These are phyloP conservation scores for Fusarium clavum DNA, from an alignment of 2,329 filamentous ascomycete genomes.

Conservation along the genomic window DNA sequence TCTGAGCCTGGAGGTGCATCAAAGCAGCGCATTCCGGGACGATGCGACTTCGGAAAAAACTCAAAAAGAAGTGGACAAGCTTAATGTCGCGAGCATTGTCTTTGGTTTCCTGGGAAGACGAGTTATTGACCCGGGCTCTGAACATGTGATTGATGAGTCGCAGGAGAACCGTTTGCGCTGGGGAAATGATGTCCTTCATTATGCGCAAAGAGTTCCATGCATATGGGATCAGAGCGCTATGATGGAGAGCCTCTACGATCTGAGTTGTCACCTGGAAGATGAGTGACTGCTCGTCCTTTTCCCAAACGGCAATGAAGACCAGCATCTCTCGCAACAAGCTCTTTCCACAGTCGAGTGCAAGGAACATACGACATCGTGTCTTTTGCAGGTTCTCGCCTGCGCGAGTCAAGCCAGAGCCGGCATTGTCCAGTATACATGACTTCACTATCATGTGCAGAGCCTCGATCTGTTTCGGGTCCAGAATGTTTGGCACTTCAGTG, in stretches of 20 bases:
- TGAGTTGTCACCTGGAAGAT: conserved; percentile 98
- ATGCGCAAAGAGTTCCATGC: conserved; percentile 93
- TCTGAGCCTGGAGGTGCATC: conserved; percentile 92
- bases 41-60: conserved; percentile 90
- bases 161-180: conserved; percentile 91
- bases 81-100: conserved; percentile 68
- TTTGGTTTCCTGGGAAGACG: conserved; percentile 59
- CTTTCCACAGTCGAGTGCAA: conserved; percentile 90
- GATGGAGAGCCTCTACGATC: conserved; percentile 92
- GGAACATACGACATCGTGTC: conserved; percentile 86
- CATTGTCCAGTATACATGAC: conserved; percentile 88
- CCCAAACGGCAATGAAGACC: conserved; percentile 97
- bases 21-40: conserved; percentile 95
- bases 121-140: conserved; percentile 63
- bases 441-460: conserved; percentile 98
- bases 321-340: conserved; percentile 90
- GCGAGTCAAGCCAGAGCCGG: conserved; percentile 74
- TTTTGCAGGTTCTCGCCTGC: conserved; percentile 87
- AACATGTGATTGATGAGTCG: conserved; percentile 93
- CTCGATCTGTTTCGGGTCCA: conserved; percentile 95
- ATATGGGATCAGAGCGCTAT: conserved; percentile 89
- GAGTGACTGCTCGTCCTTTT: conserved; percentile 90
- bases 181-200: conserved; percentile 95
- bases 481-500: conserved; percentile 92
- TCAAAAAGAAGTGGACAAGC: conserved; percentile 89